Conservation (phyloP, 495 filamentous ascomycete genomes). For the Umbilicaria muhlenbergii region DNA sequence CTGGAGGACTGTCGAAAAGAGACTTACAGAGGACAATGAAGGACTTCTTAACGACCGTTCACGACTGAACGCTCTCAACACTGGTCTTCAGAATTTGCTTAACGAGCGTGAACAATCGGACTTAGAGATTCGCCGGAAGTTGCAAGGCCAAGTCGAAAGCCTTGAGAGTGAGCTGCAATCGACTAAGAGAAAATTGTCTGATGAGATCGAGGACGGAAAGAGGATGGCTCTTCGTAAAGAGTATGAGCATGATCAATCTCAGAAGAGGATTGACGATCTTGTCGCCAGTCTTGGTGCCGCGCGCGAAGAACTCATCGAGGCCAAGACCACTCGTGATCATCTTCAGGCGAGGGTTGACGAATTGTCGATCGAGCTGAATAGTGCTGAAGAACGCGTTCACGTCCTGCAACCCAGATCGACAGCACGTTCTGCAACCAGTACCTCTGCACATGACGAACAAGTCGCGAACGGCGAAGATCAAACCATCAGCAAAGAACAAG, state of each 20-base stretch:
- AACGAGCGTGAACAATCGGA: slow-evolving; percentile 85
- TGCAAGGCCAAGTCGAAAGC: slow-evolving; percentile 59
- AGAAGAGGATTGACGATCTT: slow-evolving; percentile 81
- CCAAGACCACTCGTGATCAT: slow-evolving; percentile 76
- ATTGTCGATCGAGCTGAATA: slow-evolving; percentile 69
- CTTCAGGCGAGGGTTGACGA: slow-evolving; percentile 78
- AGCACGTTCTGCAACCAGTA: slow-evolving; percentile 29
- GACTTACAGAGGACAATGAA: slow-evolving; percentile 74
- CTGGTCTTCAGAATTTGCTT: slow-evolving; percentile 66
- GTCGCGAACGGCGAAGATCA: slow-evolving; percentile 33
- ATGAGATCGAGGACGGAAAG: slow-evolving; percentile 69
- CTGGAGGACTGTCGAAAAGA: slow-evolving; percentile 80
- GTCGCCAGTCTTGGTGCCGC: slow-evolving; percentile 57
- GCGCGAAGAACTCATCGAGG: slow-evolving; percentile 67
- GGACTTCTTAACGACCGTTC: slow-evolving; percentile 65
- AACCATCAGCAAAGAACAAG: slow-evolving; percentile 59
- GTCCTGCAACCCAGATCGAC: slow-evolving; percentile 62
- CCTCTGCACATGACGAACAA: slow-evolving; percentile 15
- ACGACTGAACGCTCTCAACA: slow-evolving; percentile 62
- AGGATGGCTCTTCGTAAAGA: slow-evolving; percentile 68
- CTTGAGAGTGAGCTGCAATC: slow-evolving; percentile 62
- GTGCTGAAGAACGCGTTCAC: slow-evolving; percentile 70
- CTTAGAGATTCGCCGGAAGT: slow-evolving; percentile 58
- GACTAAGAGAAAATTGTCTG: slow-evolving; percentile 69
- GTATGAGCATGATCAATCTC: slow-evolving; percentile 70